Evolutionary conservation across 495 filamentous ascomycete genomes (phyloP).

Genomic region (Penicillium egyptiacum): DNA sequence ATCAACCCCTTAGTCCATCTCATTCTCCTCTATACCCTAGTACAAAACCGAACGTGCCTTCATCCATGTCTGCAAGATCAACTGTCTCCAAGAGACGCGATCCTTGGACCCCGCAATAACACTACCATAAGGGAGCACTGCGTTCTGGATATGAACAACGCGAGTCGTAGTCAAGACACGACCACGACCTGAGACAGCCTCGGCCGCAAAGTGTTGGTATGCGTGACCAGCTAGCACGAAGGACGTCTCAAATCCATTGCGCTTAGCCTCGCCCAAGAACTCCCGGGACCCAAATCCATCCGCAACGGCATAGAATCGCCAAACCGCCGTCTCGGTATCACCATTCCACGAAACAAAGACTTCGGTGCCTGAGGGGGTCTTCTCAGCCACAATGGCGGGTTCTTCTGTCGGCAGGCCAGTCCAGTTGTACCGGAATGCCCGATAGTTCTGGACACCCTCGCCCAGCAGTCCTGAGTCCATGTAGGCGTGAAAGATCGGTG

Average conservation of each 20-base stretch:
- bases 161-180: constrained; percentile 30
- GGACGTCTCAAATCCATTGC: constrained; percentile 42
- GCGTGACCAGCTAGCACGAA: constrained; percentile 20
- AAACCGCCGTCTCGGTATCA: constrained; percentile 39
- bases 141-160: constrained; percentile 21
- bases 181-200: constrained; percentile 24
- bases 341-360: constrained; percentile 48
- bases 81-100: constrained; percentile 13
- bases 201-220: constrained; percentile 14
- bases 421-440: constrained; percentile 40
- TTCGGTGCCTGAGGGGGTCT: constrained; percentile 27
- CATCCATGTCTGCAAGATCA: constrained; percentile 14
- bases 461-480: constrained; percentile 35
- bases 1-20: neutral
- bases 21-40: neutral
- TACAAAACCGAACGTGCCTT: neutral
- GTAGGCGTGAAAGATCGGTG: constrained; percentile 47
- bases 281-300: constrained; percentile 35
- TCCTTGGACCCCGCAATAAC: neutral
- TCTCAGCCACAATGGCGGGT: constrained; percentile 37
- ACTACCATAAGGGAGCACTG: constrained; percentile 20
- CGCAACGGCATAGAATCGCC: constrained; percentile 40
- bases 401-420: constrained; percentile 34
- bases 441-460: constrained; percentile 38
- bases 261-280: constrained; percentile 36